Conservation (phyloP, 495 filamentous ascomycete species). For the Chaetomium cochliodes region DNA sequence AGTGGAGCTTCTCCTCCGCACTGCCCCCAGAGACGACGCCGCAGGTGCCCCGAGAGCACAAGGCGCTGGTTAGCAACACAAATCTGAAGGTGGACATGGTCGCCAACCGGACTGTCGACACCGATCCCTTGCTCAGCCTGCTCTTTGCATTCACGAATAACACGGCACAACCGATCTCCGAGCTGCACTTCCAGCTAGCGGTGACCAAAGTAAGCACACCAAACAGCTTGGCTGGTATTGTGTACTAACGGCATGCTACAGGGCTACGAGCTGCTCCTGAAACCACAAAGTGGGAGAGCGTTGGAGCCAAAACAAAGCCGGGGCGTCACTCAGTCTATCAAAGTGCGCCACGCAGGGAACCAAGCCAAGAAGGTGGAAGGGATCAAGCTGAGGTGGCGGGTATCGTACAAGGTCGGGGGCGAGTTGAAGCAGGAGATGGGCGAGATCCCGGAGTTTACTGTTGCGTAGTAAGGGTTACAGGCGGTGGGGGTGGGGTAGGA, state of each 20-base stretch:
- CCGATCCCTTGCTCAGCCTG: constrained; percentile 59
- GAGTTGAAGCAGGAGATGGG: constrained; percentile 72
- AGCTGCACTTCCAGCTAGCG: constrained; percentile 86
- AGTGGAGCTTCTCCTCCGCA: constrained; percentile 92
- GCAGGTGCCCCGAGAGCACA: constrained; percentile 44
- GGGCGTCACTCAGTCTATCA: constrained; percentile 81
- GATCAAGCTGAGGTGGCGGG: constrained; percentile 87
- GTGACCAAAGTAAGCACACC: constrained; percentile 76
- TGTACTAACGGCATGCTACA: constrained; percentile 30
- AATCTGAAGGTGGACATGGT: constrained; percentile 53
- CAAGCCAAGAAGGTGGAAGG: constrained; percentile 65
- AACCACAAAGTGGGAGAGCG: constrained; percentile 75
- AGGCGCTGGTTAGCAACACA: constrained; percentile 49
- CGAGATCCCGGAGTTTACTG: constrained; percentile 79
- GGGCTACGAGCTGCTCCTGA: constrained; percentile 77
- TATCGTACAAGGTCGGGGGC: constrained; percentile 68
- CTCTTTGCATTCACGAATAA: constrained; percentile 76
- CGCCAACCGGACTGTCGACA: constrained; percentile 42
- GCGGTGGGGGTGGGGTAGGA: background rate
- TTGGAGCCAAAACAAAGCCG: constrained; percentile 69
- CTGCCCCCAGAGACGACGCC: constrained; percentile 61
- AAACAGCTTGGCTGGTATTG: background rate
- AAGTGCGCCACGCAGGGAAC: constrained; percentile 64
- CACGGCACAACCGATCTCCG: constrained; percentile 64
- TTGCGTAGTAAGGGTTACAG: constrained; percentile 45